These are phyloP conservation scores for Macrolepiota albuminosa DNA, from an alignment of 768 basidiomycete species.

Conservation along the genomic window DNA sequence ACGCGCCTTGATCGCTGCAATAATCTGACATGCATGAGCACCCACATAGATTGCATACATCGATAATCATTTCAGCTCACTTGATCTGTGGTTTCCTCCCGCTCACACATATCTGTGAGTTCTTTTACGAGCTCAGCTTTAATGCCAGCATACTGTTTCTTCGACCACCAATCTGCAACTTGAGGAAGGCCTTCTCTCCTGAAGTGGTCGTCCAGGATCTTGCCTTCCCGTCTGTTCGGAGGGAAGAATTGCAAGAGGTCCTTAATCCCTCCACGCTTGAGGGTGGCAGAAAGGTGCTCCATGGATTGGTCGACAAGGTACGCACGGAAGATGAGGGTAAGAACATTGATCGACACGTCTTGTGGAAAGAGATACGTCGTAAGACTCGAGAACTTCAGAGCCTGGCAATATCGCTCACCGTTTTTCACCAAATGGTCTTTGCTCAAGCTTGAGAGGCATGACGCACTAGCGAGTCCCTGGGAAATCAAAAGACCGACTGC, in stretches of 20 bases:
- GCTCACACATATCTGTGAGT: slow-evolving; percentile 65
- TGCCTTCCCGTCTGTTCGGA: slow-evolving; percentile 68
- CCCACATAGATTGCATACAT: slow-evolving; percentile 1
- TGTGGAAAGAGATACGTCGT: slow-evolving; percentile 2
- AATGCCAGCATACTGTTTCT: slow-evolving; percentile 79
- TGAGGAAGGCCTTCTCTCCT: slow-evolving; percentile 70
- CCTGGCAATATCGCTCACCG: slow-evolving; percentile 37
- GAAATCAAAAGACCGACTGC: slow-evolving; percentile 80
- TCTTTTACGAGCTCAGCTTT: slow-evolving; percentile 72
- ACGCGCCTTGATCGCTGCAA: slow-evolving; percentile 63
- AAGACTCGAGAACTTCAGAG: not conserved
- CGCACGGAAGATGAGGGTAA: slow-evolving; percentile 76
- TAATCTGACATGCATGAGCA: slow-evolving; percentile 48
- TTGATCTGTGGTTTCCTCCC: slow-evolving; percentile 62
- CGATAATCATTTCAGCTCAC: slow-evolving; percentile 34
- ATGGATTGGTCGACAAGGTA: slow-evolving; percentile 81
- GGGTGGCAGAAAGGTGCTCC: slow-evolving; percentile 79
- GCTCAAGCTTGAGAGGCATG: slow-evolving; percentile 75
- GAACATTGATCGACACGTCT: slow-evolving; percentile 76
- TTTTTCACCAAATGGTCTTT: slow-evolving; percentile 98
- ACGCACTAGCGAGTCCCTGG: slow-evolving; percentile 75
- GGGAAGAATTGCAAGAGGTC: slow-evolving; percentile 90
- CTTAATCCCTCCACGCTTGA: slow-evolving; percentile 82
- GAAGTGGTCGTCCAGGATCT: slow-evolving; percentile 82
- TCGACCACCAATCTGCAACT: slow-evolving; percentile 92